Base-by-base conservation (phyloP, 768 basidiomycete genomes). In the Xerocomellus amylosporus region DNA sequence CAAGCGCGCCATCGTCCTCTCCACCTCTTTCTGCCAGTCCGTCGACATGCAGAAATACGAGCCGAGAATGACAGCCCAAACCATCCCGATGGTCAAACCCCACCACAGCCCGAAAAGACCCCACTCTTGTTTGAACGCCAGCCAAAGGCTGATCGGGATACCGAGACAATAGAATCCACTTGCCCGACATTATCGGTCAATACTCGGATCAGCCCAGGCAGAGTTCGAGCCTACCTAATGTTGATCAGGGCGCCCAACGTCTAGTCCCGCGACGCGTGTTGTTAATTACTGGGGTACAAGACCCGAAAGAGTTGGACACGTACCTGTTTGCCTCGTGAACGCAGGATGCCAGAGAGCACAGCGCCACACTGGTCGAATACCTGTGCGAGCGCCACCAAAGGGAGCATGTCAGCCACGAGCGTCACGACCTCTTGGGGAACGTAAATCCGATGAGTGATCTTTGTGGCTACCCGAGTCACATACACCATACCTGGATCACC, bases 51-150 rank as follows among this genome's bases (percentile, higher is more conserved):
- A 83, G 8, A 90, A 61, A 60, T 75, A 76, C 2, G 42, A 36
- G 4, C 48, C 56, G 4, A 62, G 1, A 3, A 58, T 17, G 7
- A 47, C 40, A 17, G 62, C 51, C 63, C 58, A 63, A 26, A 26
- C 12, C 64, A 67, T 66, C 14, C 69, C 67, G 12, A 85, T 65
- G 0, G 87, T 88, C n/a, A 95, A 74, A 17, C 93, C 93, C 46
- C 87, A 77, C 94, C 93, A 97, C 6, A 97, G 75, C 0, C 94
- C 94, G 34, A 79, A 76, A 24, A 97, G 75, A 2, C 79, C 80
- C 69, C 85, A 76, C 46, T 78, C 66, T 7, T 66, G 70, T 54
- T 75, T 73, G 74, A 94, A 93, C 2, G 88, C 79, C 10, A 95
- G 80, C 74, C 80, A 90, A 33, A 93, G 71, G 2, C 91, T 93